These are phyloP conservation scores for Pinus taeda DNA, from an alignment of 75 land plant species.

Conservation along the genomic window DNA sequence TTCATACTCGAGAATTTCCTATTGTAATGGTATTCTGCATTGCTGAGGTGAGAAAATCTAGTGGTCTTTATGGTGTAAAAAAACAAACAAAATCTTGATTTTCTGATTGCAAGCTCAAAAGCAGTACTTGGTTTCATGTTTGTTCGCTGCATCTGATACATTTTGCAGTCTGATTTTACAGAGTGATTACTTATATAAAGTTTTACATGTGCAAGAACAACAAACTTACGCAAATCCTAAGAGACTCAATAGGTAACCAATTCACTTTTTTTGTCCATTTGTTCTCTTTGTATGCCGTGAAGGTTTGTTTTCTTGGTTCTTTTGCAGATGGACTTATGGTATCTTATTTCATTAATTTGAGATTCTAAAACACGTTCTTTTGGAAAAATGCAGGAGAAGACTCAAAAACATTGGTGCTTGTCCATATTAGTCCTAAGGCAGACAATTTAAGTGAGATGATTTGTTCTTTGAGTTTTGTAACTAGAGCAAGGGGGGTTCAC, in stretches of 20 bases:
- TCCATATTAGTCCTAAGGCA: slow-evolving; percentile 62
- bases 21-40: no score
- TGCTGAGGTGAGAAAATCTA: background rate
- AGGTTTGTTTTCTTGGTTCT: background rate
- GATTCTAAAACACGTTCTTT: background rate
- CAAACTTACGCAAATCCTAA: slow-evolving; percentile 70
- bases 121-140: background rate
- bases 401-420: slow-evolving; percentile 62
- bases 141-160: background rate
- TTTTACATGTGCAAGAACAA: slow-evolving; percentile 50
- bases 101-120: background rate
- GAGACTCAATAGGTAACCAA: slow-evolving; percentile 53
- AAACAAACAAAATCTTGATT: background rate
- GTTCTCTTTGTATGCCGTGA: background rate
- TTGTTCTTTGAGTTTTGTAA: slow-evolving; percentile 54
- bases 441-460: slow-evolving; percentile 49
- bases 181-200: background rate
- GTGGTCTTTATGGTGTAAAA: background rate
- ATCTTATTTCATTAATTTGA: background rate
- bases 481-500: slow-evolving; percentile 38
- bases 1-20: no score
- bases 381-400: slow-evolving; percentile 30
- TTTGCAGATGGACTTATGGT: background rate
- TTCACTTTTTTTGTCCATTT: background rate
- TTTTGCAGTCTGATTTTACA: background rate